phyloP scores from a whole-genome alignment of 2,329 filamentous ascomycete species.

The Coniella vitis region DNA sequence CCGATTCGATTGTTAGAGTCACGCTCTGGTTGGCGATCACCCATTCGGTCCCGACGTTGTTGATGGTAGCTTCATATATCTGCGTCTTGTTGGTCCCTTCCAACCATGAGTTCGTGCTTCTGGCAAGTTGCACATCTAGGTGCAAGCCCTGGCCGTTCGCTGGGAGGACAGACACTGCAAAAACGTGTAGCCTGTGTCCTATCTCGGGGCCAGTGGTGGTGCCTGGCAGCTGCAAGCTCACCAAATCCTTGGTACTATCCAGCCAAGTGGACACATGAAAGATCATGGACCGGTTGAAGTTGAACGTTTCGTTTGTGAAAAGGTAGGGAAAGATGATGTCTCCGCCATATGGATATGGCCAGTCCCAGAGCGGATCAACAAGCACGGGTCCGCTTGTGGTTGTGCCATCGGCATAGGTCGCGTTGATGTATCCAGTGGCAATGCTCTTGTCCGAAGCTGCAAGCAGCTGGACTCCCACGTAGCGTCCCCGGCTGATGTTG shows the following conservation, averaged over 20 bases:
- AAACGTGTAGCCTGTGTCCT: slow-evolving; percentile 12
- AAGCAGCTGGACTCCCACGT: slow-evolving; percentile 17
- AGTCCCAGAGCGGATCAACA: slow-evolving; percentile 17
- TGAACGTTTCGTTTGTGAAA: slow-evolving; percentile 13
- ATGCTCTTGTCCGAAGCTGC: slow-evolving; percentile 16
- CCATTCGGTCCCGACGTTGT: slow-evolving; percentile 12
- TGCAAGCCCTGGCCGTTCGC: neutral
- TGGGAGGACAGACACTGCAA: slow-evolving; percentile 8
- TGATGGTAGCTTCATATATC: slow-evolving; percentile 13
- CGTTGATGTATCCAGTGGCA: slow-evolving; percentile 17
- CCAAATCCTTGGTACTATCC: slow-evolving; percentile 16
- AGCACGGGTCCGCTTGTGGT: slow-evolving; percentile 10
- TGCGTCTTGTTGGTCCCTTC: slow-evolving; percentile 15
- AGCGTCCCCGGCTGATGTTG: slow-evolving; percentile 11
- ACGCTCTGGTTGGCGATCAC: slow-evolving; percentile 13
- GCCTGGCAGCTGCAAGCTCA: slow-evolving; percentile 14
- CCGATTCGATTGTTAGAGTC: slow-evolving; percentile 9
- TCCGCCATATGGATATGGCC: slow-evolving; percentile 17
- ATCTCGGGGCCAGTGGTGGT: slow-evolving; percentile 2
- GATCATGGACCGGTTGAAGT: slow-evolving; percentile 19
- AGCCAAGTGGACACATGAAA: slow-evolving; percentile 17
- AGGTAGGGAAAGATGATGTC: slow-evolving; percentile 19
- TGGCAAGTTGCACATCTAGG: slow-evolving; percentile 10
- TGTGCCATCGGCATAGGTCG: slow-evolving; percentile 14
- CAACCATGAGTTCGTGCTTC: slow-evolving; percentile 13